Conservation (phyloP, 345 rosid species). For the Eucalyptus viminalis region DNA sequence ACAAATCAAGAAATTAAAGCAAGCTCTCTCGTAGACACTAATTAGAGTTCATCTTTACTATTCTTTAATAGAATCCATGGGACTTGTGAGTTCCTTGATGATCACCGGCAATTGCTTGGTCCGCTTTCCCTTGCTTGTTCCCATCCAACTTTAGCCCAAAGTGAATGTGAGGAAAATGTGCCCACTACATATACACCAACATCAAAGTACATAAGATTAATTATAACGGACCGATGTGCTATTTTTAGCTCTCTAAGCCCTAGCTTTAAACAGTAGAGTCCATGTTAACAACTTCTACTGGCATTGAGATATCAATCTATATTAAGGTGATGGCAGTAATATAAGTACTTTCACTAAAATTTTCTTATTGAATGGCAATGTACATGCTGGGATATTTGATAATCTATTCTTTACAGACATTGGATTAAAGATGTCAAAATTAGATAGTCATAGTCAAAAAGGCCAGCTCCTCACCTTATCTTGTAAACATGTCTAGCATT, state of each 20-base stretch:
- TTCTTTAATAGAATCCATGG: constrained; percentile 46
- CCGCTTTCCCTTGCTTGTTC: constrained; percentile 39
- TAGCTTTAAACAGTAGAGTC: background rate
- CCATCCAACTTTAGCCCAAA: constrained; percentile 83
- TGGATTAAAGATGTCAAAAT: background rate
- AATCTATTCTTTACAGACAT: background rate
- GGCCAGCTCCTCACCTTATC: background rate
- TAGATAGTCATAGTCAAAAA: background rate
- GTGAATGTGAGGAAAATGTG: constrained; percentile 91
- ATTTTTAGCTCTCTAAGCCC: background rate
- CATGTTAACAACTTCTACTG: background rate
- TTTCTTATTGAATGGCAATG: background rate
- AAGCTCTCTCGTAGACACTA: background rate
- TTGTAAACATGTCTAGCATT: background rate
- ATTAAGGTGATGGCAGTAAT: background rate
- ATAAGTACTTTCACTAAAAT: background rate
- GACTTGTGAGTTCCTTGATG: constrained; percentile 27
- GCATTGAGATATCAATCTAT: background rate
- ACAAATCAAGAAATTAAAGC: background rate
- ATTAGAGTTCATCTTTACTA: background rate
- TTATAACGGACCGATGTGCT: background rate
- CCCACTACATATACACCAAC: constrained; percentile 3
- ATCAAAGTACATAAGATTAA: background rate
- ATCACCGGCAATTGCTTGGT: constrained; percentile 42
- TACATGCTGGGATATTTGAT: background rate